Percentiles rank a stretch among this genome's conserved stretches.
Conservation (phyloP, 2,329 filamentous ascomycete genomes). For the Tolypocladium ovalisporum region DNA sequence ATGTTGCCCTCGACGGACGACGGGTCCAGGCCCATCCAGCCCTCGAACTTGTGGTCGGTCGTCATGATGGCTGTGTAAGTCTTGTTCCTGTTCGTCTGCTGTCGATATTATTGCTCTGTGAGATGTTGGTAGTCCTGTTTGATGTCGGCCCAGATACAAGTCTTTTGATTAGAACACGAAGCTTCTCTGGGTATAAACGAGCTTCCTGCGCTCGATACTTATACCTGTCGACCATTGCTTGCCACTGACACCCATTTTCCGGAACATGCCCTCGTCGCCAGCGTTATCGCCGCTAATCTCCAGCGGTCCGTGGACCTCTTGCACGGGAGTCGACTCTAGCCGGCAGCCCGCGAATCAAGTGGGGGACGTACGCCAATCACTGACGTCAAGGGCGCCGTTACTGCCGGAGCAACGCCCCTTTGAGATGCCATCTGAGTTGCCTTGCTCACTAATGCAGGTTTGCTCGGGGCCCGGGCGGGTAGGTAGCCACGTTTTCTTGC, state of each 20-base stretch:
- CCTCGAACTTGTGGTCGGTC: slow-evolving; percentile 35
- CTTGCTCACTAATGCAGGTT: not conserved
- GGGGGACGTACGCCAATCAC: not conserved
- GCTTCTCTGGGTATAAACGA: not conserved
- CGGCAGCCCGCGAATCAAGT: not conserved
- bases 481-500: too few relatives aligned
- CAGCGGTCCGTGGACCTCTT: not conserved
- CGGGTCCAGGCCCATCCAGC: slow-evolving; percentile 35
- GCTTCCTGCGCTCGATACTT: not conserved
- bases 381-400: not conserved
- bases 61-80: slow-evolving; percentile 10
- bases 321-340: not conserved
- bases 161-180: not conserved
- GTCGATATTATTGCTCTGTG: not conserved
- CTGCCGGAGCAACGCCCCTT: not conserved
- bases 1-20: slow-evolving; percentile 37
- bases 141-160: not conserved
- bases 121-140: not conserved
- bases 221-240: not conserved
- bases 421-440: not conserved
- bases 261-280: not conserved
- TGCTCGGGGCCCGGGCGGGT: not conserved
- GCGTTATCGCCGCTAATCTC: not conserved
- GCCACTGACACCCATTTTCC: not conserved
- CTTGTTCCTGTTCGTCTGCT: not conserved